A percentile compares a stretch with the other conserved stretches of the same genome.
These are phyloP conservation scores for Naganishia liquefaciens DNA, from an alignment of 1,284 basidiomycete genomes.

Conservation along the genomic window DNA sequence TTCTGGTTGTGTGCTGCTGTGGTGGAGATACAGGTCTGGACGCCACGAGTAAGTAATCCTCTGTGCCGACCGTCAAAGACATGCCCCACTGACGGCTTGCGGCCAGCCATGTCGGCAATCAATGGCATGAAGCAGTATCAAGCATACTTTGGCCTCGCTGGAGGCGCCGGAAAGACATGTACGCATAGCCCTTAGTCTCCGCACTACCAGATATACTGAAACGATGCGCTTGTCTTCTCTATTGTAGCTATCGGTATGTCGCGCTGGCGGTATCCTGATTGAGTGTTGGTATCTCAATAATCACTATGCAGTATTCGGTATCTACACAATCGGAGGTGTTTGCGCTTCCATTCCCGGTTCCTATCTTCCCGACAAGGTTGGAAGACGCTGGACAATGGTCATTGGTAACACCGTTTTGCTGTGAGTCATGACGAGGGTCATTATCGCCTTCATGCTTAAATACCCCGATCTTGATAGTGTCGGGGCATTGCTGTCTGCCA, in stretches of 20 bases:
- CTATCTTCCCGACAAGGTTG: slow-evolving; percentile 55
- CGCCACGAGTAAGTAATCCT: slow-evolving; percentile 9
- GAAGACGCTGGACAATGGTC: slow-evolving; percentile 61
- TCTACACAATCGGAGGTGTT: slow-evolving; percentile 58
- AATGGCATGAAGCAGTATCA: slow-evolving; percentile 60
- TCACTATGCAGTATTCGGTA: slow-evolving; percentile 55
- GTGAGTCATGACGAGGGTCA: slow-evolving; percentile 45
- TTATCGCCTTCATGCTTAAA: not conserved
- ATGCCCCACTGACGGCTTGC: not conserved
- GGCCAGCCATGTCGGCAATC: slow-evolving; percentile 48
- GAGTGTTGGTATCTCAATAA: not conserved
- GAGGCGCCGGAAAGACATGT: slow-evolving; percentile 50
- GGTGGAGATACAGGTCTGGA: slow-evolving; percentile 40
- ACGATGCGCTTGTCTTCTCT: too few relatives aligned
- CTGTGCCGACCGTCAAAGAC: not conserved
- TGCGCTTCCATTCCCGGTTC: slow-evolving; percentile 46
- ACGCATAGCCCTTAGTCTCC: not conserved
- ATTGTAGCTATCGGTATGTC: slow-evolving; percentile 7
- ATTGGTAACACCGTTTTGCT: slow-evolving; percentile 58
- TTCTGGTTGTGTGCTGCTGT: slow-evolving; percentile 59
- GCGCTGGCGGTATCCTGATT: not conserved
- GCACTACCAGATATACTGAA: not conserved
- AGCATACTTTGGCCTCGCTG: slow-evolving; percentile 57
- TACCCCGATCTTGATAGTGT: slow-evolving; percentile 42
- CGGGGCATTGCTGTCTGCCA: slow-evolving; percentile 60